Evolutionary conservation across 305 asterid genomes (phyloP).

Genomic region (Fraxinus floribunda): DNA sequence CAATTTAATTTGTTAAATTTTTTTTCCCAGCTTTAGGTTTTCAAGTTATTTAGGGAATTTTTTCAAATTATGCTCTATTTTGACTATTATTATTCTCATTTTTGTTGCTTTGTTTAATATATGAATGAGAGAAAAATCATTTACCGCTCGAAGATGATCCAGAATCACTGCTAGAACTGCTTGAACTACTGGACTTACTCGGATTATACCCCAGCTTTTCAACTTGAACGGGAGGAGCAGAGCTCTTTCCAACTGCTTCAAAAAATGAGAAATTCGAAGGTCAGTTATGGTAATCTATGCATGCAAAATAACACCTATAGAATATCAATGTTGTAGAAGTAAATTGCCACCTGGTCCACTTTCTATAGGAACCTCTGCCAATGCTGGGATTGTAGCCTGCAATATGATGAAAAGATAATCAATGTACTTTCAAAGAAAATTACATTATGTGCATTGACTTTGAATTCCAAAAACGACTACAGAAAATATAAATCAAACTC

Average conservation of each 20-base stretch:
- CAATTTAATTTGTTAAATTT: neutral
- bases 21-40: neutral
- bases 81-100: neutral
- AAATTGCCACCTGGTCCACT: conserved; percentile 35
- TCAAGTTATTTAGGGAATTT: neutral
- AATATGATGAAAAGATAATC: conserved; percentile 4
- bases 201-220: conserved; percentile 40
- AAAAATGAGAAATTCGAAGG: conserved; percentile 4
- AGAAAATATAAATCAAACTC: neutral
- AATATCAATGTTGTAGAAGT: neutral
- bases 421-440: conserved; percentile 10
- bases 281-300: conserved; percentile 1
- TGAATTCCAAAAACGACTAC: neutral
- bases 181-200: conserved; percentile 61
- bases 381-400: conserved; percentile 34
- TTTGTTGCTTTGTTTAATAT: neutral
- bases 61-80: neutral
- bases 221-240: conserved; percentile 32
- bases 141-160: conserved; percentile 70
- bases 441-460: neutral
- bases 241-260: conserved; percentile 34
- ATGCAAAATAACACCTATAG: neutral
- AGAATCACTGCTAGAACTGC: conserved; percentile 70
- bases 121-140: neutral
- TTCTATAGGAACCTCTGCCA: conserved; percentile 25